These are phyloP conservation scores for Acorus gramineus DNA, from an alignment of 106 monocot species.

Conservation along the genomic window DNA sequence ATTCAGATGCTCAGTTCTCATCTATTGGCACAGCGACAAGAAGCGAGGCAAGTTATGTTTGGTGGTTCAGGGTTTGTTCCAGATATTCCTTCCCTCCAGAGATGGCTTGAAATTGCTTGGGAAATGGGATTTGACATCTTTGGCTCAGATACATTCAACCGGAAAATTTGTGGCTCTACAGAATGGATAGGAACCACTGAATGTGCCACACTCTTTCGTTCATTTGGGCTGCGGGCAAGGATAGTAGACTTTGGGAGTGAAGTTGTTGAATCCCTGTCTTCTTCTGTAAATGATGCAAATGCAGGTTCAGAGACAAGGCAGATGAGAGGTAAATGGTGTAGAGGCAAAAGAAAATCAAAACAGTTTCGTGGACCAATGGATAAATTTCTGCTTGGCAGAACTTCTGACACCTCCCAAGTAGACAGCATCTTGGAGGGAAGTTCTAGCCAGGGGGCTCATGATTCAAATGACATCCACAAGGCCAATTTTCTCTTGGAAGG, in stretches of 20 bases:
- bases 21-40: conserved; percentile 55
- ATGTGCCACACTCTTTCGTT: conserved; percentile 81
- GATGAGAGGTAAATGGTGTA: neutral
- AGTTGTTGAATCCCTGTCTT: conserved; percentile 17
- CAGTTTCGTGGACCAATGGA: conserved; percentile 72
- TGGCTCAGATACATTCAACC: conserved; percentile 48
- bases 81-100: conserved; percentile 79
- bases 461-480: neutral
- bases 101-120: conserved; percentile 98
- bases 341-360: conserved; percentile 21
- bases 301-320: neutral
- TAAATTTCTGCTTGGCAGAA: conserved; percentile 39
- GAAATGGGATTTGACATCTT: conserved; percentile 59
- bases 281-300: neutral
- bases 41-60: conserved; percentile 59
- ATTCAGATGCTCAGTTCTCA: conserved; percentile 97
- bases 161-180: conserved; percentile 55
- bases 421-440: conserved; percentile 2
- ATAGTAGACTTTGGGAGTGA: conserved; percentile 82
- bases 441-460: neutral
- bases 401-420: conserved; percentile 6
- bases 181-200: conserved; percentile 98
- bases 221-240: conserved; percentile 79
- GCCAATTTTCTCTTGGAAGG: neutral
- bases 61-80: conserved; percentile 92